Base-by-base conservation (phyloP, 73 alveolate species). In the Effrenium voratum region DNA sequence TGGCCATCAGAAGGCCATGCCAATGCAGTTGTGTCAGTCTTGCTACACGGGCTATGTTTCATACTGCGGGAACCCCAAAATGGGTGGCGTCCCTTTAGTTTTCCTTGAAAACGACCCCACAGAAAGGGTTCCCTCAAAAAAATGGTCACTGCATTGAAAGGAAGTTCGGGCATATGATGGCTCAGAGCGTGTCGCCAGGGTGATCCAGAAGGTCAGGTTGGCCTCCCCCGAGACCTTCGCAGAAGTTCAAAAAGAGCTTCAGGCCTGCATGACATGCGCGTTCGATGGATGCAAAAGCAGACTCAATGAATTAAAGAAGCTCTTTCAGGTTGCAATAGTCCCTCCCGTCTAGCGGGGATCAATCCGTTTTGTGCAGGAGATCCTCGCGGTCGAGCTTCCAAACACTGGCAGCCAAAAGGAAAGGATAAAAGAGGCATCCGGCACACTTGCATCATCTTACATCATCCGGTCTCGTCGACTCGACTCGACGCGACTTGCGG, bases 211-310 rank as follows among this genome's bases (percentile, higher is more conserved):
- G 75, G 88, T 90, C 52, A 68, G 97, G 46, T 76, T 90, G 68
- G 97, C 97, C 1, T 90, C 97, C 30, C 97, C 97, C 30, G 97
- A 90, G 97, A 90, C 97, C 88, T 70, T 90, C 97, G 44, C 82
- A 34, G 97, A 90, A 87, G 97, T 90, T 90, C 97, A 90, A 90
- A 90, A 90, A 68, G 97, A 90, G 43, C 97, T 90, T 90, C 97
- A 90, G 97, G 97, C 87, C 1, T 50, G 13, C n/a, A 47, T 40
- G 41, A 19, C n/a, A 38, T 5, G 41, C 2, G 13, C 80, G 38
- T 68, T 13, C 47, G 12, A 55, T 12, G 12, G 68, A 55, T 55
- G 22, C 22, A 15, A 22, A 55, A 55, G 22, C 12, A 55, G 12
- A 55, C 68, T 15, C 22, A 55, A 22, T 22, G 72, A 22, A 57